Conservation (phyloP, 768 basidiomycete genomes). For the Filobasidium wieringae region DNA sequence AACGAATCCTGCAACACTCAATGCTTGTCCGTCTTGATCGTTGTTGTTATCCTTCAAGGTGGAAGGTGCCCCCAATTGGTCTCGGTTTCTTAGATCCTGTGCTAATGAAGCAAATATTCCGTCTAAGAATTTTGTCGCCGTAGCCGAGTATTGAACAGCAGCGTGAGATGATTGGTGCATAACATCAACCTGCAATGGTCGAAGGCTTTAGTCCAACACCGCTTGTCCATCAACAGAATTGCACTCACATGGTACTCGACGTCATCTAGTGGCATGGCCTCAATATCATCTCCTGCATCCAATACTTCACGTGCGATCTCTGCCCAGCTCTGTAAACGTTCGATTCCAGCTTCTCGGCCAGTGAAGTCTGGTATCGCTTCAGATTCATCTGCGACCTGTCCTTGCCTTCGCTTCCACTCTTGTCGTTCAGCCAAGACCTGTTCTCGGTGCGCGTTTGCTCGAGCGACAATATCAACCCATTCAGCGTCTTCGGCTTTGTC, state of each 20-base stretch:
- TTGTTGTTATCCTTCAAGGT: not conserved
- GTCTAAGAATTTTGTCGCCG: slow-evolving; percentile 34
- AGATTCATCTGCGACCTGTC: slow-evolving; percentile 13
- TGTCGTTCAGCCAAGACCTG: slow-evolving; percentile 12
- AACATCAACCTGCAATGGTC: slow-evolving; percentile 27
- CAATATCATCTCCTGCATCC: slow-evolving; percentile 23
- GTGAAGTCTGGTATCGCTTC: not conserved
- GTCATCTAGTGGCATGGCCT: slow-evolving; percentile 26
- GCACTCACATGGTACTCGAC: slow-evolving; percentile 36
- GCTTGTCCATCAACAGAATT: not conserved
- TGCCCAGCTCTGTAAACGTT: slow-evolving; percentile 37
- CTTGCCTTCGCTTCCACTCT: slow-evolving; percentile 6
- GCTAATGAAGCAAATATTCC: slow-evolving; percentile 35
- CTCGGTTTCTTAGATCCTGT: slow-evolving; percentile 27
- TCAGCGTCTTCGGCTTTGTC: slow-evolving; percentile 22
- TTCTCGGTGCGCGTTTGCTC: slow-evolving; percentile 14
- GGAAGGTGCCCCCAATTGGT: slow-evolving; percentile 6
- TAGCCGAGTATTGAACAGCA: slow-evolving; percentile 31
- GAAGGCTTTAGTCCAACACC: not conserved
- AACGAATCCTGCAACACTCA: not conserved
- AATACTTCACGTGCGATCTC: slow-evolving; percentile 36
- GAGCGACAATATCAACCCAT: slow-evolving; percentile 21
- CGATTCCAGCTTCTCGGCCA: slow-evolving; percentile 17
- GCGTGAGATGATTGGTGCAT: slow-evolving; percentile 27
- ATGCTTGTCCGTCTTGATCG: not conserved